These are phyloP conservation scores for Akebia trifoliata DNA, from an alignment of 164 flowering plant genomes.

Conservation along the genomic window DNA sequence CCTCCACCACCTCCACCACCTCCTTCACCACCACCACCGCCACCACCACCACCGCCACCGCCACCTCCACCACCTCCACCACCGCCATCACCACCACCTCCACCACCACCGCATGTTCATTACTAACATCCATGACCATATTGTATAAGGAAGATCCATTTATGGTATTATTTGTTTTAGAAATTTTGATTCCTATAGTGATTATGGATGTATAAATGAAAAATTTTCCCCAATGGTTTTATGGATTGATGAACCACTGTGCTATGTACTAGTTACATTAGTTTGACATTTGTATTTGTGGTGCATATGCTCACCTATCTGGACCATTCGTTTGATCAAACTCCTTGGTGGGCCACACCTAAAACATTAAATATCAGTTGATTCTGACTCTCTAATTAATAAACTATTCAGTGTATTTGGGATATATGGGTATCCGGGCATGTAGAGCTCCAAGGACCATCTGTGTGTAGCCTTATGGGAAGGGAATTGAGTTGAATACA, in stretches of 20 bases:
- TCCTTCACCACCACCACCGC: constrained; percentile 25
- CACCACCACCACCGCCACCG: constrained; percentile 25
- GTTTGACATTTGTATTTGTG: neutral
- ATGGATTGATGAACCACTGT: neutral
- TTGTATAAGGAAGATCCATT: neutral
- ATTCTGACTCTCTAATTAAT: too few relatives aligned
- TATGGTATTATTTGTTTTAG: neutral
- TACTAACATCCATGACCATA: constrained; percentile 9
- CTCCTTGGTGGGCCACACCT: too few relatives aligned
- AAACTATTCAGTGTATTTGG: too few relatives aligned
- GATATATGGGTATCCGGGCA: too few relatives aligned
- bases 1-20: constrained; percentile 28
- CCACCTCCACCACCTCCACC: constrained; percentile 22
- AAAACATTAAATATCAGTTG: too few relatives aligned
- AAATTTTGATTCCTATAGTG: neutral
- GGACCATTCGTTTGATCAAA: too few relatives aligned
- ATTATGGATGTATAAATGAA: neutral
- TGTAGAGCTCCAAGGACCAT: too few relatives aligned
- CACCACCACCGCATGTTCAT: constrained; percentile 16
- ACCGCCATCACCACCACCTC: constrained; percentile 5
- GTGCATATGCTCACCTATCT: too few relatives aligned
- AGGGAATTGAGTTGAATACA: too few relatives aligned
- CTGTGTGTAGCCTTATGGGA: too few relatives aligned
- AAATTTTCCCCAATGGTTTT: neutral
- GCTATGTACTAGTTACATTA: neutral